A percentile compares a stretch with the other conserved stretches of the same genome.
Evolutionary conservation across 2,329 filamentous ascomycete species (phyloP).

Genomic region (Corynespora cassiicola): DNA sequence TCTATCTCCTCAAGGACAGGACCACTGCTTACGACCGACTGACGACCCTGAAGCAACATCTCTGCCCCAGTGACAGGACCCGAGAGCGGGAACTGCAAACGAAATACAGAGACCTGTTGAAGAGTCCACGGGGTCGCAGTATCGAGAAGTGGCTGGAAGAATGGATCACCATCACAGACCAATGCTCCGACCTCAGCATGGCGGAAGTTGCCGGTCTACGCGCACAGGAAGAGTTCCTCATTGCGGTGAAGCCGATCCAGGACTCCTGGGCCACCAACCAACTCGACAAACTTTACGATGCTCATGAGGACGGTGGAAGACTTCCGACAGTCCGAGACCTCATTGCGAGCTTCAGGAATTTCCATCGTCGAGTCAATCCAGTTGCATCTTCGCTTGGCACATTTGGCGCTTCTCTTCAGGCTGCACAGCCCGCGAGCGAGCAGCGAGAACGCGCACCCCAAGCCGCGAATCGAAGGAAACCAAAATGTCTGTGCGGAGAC

Average conservation of each 20-base stretch:
- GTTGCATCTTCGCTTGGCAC: slow-evolving; percentile 7
- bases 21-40: slow-evolving; percentile 2
- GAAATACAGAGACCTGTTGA: slow-evolving; percentile 2
- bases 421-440: too few species aligned
- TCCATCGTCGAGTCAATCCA: too few species aligned
- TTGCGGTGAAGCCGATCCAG: slow-evolving; percentile 4
- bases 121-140: background rate
- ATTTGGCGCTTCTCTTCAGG: too few species aligned
- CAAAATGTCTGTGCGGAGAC: slow-evolving; percentile 2
- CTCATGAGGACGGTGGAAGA: too few species aligned
- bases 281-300: too few species aligned
- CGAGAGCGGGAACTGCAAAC: slow-evolving; percentile 1
- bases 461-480: slow-evolving; percentile 4
- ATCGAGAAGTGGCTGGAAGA: slow-evolving; percentile 3
- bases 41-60: slow-evolving; percentile 6
- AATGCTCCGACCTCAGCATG: background rate
- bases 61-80: background rate
- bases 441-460: too few species aligned
- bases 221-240: slow-evolving; percentile 8
- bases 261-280: slow-evolving; percentile 1
- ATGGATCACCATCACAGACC: slow-evolving; percentile 3
- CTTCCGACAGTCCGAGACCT: too few species aligned
- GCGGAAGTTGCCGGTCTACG: background rate
- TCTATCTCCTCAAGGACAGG: slow-evolving; percentile 3
- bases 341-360: too few species aligned